These are phyloP conservation scores for Neurospora crassa DNA, from an alignment of 2,329 filamentous ascomycete genomes.

Conservation along the genomic window DNA sequence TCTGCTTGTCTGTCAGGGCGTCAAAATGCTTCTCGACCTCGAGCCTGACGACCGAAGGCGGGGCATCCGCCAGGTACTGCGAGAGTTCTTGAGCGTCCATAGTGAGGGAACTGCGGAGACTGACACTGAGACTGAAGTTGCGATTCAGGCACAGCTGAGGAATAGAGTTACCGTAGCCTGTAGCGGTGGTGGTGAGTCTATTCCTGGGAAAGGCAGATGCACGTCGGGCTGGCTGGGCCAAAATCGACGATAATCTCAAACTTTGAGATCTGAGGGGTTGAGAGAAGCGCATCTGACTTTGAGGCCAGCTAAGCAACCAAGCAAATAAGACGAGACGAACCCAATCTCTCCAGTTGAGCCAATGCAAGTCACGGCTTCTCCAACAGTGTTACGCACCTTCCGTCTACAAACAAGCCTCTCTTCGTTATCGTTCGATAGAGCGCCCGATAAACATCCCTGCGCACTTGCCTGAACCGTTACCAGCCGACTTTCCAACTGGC, in stretches of 20 bases:
- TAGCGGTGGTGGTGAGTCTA: not conserved
- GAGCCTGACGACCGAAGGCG: conserved; percentile 77
- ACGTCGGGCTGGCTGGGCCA: conserved; percentile 3
- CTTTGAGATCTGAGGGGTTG: conserved; percentile 12
- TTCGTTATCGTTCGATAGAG: not conserved
- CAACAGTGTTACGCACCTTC: not conserved
- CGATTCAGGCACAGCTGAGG: not conserved
- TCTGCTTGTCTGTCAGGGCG: conserved; percentile 62
- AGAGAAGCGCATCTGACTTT: conserved; percentile 11
- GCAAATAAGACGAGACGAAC: not conserved
- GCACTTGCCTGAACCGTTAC: not conserved
- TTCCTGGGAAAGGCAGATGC: conserved; percentile 1
- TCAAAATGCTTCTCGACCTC: conserved; percentile 92
- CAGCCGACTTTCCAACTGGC: not conserved
- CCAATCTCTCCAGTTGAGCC: not conserved
- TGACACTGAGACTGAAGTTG: conserved; percentile 4
- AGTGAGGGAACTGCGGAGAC: conserved; percentile 21
- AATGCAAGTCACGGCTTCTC: not conserved
- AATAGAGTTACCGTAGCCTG: not conserved
- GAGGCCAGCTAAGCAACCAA: not conserved
- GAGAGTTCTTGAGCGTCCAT: conserved; percentile 53
- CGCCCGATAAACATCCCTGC: not conserved
- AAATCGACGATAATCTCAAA: conserved; percentile 7
- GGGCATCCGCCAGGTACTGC: conserved; percentile 85
- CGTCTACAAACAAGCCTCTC: not conserved